Conservation (phyloP, 2,329 filamentous ascomycete species). For the Lecanicillium sp. region DNA sequence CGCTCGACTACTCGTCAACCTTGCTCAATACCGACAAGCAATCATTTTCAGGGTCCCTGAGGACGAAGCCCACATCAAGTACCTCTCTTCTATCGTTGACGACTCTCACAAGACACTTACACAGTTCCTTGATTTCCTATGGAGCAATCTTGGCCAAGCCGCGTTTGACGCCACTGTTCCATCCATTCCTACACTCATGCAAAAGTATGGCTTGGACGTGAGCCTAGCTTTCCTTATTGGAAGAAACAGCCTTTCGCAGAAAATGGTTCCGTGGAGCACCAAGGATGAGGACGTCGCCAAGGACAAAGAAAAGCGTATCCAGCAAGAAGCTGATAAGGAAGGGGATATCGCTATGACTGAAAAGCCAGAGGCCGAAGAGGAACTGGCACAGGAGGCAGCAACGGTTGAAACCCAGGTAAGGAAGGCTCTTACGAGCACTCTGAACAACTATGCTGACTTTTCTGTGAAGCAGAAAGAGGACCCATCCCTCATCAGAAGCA, state of each 20-base stretch:
- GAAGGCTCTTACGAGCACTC: slow-evolving; percentile 13
- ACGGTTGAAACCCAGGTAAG: slow-evolving; percentile 25
- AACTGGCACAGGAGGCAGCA: slow-evolving; percentile 17
- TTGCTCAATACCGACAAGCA: slow-evolving; percentile 84
- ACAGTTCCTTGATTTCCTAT: slow-evolving; percentile 85
- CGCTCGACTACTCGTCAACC: slow-evolving; percentile 76
- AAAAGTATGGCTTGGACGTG: slow-evolving; percentile 71
- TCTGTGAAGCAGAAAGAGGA: slow-evolving; percentile 29
- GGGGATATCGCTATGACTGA: slow-evolving; percentile 49
- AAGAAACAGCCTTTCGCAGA: slow-evolving; percentile 63
- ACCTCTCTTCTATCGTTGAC: slow-evolving; percentile 79
- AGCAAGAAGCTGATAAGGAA: slow-evolving; percentile 37
- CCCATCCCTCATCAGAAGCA: slow-evolving; percentile 20
- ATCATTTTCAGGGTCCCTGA: slow-evolving; percentile 71
- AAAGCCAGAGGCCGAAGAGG: slow-evolving; percentile 17
- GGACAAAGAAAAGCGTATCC: slow-evolving; percentile 16
- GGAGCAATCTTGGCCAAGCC: slow-evolving; percentile 65
- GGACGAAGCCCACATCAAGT: slow-evolving; percentile 74
- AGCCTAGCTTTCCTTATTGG: slow-evolving; percentile 80
- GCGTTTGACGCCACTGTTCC: slow-evolving; percentile 78
- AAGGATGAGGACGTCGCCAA: slow-evolving; percentile 23
- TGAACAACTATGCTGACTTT: slow-evolving; percentile 1
- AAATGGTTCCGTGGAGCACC: slow-evolving; percentile 40
- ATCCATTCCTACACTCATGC: slow-evolving; percentile 63
- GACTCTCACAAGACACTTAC: slow-evolving; percentile 79